Evolutionary conservation across 2,329 filamentous ascomycete genomes (phyloP).

Genomic region (Sordariomycetes sp.): DNA sequence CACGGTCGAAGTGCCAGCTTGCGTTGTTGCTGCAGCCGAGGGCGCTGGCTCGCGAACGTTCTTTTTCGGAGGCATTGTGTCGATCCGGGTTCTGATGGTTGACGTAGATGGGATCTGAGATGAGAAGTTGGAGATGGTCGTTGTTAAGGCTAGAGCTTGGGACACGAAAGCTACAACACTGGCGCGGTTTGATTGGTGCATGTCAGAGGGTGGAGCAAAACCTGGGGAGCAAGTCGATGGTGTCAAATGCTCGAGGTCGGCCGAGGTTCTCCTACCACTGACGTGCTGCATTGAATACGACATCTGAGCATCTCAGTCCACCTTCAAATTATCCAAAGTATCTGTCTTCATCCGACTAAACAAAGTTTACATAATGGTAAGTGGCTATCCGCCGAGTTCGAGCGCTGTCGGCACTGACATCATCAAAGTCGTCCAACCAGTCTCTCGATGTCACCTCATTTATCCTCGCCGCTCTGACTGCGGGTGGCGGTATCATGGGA

Average conservation of each 20-base stretch:
- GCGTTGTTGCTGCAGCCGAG: conserved; percentile 21
- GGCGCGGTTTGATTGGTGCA: conserved; percentile 19
- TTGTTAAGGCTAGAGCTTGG: conserved; percentile 2
- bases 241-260: no score
- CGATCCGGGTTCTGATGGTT: background rate
- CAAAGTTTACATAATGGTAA: no score
- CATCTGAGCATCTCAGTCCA: no score
- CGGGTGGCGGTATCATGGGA: conserved; percentile 78
- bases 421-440: no score
- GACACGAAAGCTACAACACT: conserved; percentile 27
- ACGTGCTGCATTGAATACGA: no score
- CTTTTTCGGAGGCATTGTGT: conserved; percentile 40
- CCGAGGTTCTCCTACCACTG: no score
- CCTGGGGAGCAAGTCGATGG: no score
- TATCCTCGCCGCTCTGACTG: conserved; percentile 72
- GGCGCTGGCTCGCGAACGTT: conserved; percentile 21
- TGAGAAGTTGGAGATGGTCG: background rate
- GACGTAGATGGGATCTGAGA: background rate
- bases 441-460: conserved; percentile 54
- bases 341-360: no score
- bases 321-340: no score
- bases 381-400: no score
- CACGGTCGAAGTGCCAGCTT: conserved; percentile 17
- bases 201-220: no score
- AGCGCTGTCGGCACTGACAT: no score